Percentiles rank a stretch among this genome's conserved stretches.
Conservation (phyloP, 306 rosid species). For the Notholithocarpus densiflorus region DNA sequence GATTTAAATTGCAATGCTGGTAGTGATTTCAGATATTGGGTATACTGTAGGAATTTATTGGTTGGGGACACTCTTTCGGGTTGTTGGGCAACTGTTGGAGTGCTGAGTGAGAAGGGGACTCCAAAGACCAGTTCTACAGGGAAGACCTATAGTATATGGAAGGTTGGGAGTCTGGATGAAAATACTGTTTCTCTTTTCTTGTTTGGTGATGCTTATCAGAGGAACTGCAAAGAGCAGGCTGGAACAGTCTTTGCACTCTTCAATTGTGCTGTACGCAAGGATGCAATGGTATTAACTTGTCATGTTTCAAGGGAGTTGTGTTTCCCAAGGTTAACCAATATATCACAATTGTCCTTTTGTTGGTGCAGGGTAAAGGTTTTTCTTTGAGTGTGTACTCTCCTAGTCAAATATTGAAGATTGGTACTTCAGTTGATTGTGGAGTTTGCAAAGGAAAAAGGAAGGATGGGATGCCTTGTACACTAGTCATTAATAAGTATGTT, state of each 20-base stretch:
- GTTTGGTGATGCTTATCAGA: slow-evolving; percentile 89
- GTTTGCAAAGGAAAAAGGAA: slow-evolving; percentile 79
- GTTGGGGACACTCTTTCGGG: slow-evolving; percentile 73
- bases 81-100: slow-evolving; percentile 85
- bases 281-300: slow-evolving; percentile 46
- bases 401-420: slow-evolving; percentile 71
- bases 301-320: neutral
- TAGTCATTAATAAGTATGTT: slow-evolving; percentile 67
- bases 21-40: slow-evolving; percentile 4
- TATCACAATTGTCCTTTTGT: neutral
- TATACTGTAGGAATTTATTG: slow-evolving; percentile 58
- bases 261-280: slow-evolving; percentile 73
- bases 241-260: slow-evolving; percentile 74
- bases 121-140: slow-evolving; percentile 65
- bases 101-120: slow-evolving; percentile 72
- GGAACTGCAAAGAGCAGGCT: slow-evolving; percentile 47
- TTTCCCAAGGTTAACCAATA: neutral
- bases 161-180: slow-evolving; percentile 77
- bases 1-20: neutral
- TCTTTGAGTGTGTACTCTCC: slow-evolving; percentile 71
- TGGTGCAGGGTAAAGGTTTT: slow-evolving; percentile 75
- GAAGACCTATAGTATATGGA: slow-evolving; percentile 70
- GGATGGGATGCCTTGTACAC: slow-evolving; percentile 76
- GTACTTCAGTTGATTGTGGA: slow-evolving; percentile 79
- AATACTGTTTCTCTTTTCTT: slow-evolving; percentile 61